Evolutionary conservation across 148 eudicot genomes (phyloP).

Genomic region (Silene latifolia): DNA sequence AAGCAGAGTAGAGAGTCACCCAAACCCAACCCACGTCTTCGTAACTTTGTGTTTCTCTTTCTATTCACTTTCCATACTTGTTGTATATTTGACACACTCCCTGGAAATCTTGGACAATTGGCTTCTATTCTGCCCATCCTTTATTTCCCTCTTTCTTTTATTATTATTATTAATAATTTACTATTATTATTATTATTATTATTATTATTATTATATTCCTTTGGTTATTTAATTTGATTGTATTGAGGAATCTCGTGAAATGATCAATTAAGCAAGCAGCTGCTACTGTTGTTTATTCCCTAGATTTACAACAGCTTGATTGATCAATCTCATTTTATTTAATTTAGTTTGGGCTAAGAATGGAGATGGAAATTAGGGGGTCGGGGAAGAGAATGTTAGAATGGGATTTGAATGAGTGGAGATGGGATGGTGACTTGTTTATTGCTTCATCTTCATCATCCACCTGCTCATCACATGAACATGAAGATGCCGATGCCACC

Average conservation of each 20-base stretch:
- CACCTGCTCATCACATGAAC: not conserved
- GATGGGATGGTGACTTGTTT: constrained; percentile 81
- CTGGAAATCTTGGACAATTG: too few species aligned
- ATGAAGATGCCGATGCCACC: too few species aligned
- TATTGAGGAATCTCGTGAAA: not conserved
- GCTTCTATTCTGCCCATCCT: not conserved
- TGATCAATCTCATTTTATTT: too few species aligned
- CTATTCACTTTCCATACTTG: too few species aligned
- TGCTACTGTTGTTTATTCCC: too few species aligned
- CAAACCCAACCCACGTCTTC: not conserved
- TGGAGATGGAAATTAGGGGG: constrained; percentile 27
- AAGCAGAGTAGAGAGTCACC: too few species aligned
- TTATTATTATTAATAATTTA: not conserved
- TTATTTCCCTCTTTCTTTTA: not conserved
- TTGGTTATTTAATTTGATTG: too few species aligned
- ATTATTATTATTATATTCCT: too few species aligned
- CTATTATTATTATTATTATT: too few species aligned
- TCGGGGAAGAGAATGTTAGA: constrained; percentile 48
- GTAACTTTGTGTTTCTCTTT: not conserved
- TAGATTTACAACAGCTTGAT: too few species aligned
- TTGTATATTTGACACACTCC: too few species aligned
- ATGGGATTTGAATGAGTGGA: constrained; percentile 90
- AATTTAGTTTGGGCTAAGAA: too few species aligned
- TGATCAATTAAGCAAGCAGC: not conserved
- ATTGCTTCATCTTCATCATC: constrained; percentile 37